phyloP scores from a whole-genome alignment of 768 basidiomycete genomes.

The Peribolospora kevripleyi region DNA sequence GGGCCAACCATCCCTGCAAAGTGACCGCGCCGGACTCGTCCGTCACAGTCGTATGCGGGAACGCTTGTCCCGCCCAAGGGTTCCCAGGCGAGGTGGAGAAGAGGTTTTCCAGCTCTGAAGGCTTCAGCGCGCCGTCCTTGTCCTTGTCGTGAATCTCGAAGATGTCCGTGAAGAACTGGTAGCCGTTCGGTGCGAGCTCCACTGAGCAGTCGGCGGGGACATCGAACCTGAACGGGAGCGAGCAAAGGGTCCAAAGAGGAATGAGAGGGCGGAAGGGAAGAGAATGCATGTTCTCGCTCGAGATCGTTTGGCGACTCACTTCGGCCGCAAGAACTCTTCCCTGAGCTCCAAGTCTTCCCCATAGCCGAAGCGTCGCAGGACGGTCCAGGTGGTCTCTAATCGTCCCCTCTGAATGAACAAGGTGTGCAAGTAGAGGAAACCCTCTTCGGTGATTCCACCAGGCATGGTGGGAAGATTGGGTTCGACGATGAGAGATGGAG shows the following conservation, averaged over 20 bases:
- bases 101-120: constrained; percentile 55
- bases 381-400: constrained; percentile 93
- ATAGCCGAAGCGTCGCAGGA: constrained; percentile 81
- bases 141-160: constrained; percentile 97
- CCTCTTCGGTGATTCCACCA: constrained; percentile 61
- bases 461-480: constrained; percentile 9
- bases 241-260: neutral
- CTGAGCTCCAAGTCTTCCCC: constrained; percentile 76
- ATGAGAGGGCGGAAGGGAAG: neutral
- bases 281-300: too few species aligned
- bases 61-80: constrained; percentile 80
- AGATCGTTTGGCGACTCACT: constrained; percentile 28
- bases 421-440: constrained; percentile 83
- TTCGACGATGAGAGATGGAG: constrained; percentile 9
- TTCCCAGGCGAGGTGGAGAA: constrained; percentile 90
- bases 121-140: constrained; percentile 76
- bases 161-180: constrained; percentile 89
- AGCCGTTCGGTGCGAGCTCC: constrained; percentile 76
- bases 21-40: constrained; percentile 75
- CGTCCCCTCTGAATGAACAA: constrained; percentile 89
- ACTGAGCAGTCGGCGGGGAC: constrained; percentile 84
- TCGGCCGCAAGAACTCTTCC: constrained; percentile 67
- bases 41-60: constrained; percentile 55
- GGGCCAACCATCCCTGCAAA: constrained; percentile 92
- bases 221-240: constrained; percentile 40